Evolutionary conservation across 768 basidiomycete species (phyloP).

Genomic region (Auricularia sp.): DNA sequence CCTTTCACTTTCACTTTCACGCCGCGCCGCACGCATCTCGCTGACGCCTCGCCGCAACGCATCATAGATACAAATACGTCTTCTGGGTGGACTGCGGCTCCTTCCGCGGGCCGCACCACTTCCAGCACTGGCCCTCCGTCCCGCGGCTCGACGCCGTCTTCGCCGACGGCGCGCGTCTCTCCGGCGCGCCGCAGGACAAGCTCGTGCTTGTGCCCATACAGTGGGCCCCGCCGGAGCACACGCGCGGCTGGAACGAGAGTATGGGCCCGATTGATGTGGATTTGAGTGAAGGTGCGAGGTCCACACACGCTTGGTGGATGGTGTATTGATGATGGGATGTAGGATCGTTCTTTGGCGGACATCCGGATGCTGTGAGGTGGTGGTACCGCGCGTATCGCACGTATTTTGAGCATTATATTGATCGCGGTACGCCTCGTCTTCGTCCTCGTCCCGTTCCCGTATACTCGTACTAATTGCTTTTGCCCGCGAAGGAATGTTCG

Average conservation of each 20-base stretch:
- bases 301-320: too few relatives aligned
- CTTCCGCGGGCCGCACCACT: constrained; percentile 35
- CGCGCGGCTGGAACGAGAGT: constrained; percentile 32
- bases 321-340: neutral
- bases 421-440: constrained; percentile 6
- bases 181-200: constrained; percentile 25
- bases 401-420: constrained; percentile 42
- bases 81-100: constrained; percentile 53
- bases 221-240: constrained; percentile 21
- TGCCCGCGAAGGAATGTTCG: constrained; percentile 25
- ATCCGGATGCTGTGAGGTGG: constrained; percentile 34
- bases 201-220: constrained; percentile 39
- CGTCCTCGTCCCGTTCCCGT: neutral
- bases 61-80: constrained; percentile 36
- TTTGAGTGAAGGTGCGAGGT: constrained; percentile 49
- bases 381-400: constrained; percentile 36
- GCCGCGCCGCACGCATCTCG: too few relatives aligned
- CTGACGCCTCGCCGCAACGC: constrained; percentile 10
- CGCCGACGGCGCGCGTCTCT: constrained; percentile 23
- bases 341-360: constrained; percentile 52
- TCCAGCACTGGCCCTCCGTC: constrained; percentile 37
- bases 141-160: constrained; percentile 31
- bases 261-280: constrained; percentile 41
- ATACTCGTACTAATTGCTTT: neutral
- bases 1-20: too few relatives aligned